phyloP scores from a whole-genome alignment of 345 rosid genomes.

The Aurinia saxatilis region DNA sequence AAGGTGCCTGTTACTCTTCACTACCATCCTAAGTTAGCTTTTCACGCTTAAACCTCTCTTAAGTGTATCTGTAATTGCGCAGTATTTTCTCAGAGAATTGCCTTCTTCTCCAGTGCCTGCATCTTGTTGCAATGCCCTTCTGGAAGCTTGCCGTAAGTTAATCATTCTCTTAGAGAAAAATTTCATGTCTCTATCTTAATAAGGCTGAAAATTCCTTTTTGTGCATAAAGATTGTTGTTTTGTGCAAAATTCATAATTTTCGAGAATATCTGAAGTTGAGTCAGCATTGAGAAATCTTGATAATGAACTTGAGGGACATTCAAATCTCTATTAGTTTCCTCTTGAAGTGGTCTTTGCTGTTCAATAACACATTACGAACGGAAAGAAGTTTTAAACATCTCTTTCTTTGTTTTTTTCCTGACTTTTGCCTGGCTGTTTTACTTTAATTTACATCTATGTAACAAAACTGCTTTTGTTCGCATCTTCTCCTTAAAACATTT shows the following conservation, averaged over 20 bases:
- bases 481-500: not conserved
- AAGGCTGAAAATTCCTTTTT: not conserved
- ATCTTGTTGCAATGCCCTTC: slow-evolving; percentile 92
- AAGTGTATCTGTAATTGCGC: slow-evolving; percentile 24
- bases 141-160: slow-evolving; percentile 92
- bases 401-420: not conserved
- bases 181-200: not conserved
- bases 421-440: not conserved
- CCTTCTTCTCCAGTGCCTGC: slow-evolving; percentile 99
- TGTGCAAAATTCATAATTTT: not conserved
- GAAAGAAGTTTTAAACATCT: not conserved
- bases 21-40: not conserved
- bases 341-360: no score
- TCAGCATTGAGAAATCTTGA: not conserved
- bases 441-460: slow-evolving; percentile 1
- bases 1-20: slow-evolving; percentile 40
- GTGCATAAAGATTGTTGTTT: not conserved
- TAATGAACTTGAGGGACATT: not conserved
- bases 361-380: not conserved
- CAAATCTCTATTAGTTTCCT: no score
- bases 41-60: slow-evolving; percentile 18
- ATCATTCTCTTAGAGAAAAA: slow-evolving; percentile 1
- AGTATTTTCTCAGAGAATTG: slow-evolving; percentile 92
- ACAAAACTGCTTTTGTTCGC: not conserved
- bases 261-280: not conserved